These are phyloP conservation scores for Aspergillus costaricaensis DNA, from an alignment of 2,329 filamentous ascomycete species.

Conservation along the genomic window DNA sequence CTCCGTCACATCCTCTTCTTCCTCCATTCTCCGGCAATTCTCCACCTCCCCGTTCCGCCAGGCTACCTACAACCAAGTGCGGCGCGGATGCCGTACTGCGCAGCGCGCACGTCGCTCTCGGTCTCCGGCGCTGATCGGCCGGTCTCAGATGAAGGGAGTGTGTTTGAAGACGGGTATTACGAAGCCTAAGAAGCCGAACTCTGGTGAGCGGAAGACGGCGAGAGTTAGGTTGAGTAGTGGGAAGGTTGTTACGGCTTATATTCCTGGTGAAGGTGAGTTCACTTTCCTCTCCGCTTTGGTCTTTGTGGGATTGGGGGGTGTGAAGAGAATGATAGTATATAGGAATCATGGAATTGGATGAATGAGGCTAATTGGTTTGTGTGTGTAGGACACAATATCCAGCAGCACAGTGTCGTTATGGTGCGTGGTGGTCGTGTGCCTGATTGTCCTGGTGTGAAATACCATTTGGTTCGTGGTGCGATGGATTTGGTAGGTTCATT, in stretches of 20 bases:
- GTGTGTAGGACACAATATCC: constrained; percentile 79
- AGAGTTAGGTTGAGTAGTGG: constrained; percentile 87
- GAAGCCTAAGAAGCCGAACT: constrained; percentile 98
- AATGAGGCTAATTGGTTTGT: constrained; percentile 15
- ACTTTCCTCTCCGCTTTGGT: neutral
- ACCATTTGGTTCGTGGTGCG: constrained; percentile 87
- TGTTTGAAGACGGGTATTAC: constrained; percentile 92
- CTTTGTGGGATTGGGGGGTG: neutral
- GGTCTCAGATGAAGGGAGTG: constrained; percentile 90
- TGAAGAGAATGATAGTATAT: neutral
- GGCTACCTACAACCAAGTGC: constrained; percentile 73
- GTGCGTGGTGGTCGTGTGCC: constrained; percentile 91
- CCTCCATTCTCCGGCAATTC: constrained; percentile 47
- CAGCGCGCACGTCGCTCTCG: constrained; percentile 82
- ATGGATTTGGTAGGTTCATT: constrained; percentile 78
- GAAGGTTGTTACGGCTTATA: constrained; percentile 86
- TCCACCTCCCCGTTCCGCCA: constrained; percentile 58
- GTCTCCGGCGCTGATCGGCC: constrained; percentile 76
- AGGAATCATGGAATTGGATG: neutral
- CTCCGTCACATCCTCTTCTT: neutral
- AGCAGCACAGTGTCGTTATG: constrained; percentile 96
- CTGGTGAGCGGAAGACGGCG: constrained; percentile 92
- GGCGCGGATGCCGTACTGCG: constrained; percentile 72
- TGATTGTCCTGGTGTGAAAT: constrained; percentile 98
- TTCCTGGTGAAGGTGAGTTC: constrained; percentile 78